Conservation (phyloP, 495 filamentous ascomycete species). For the Penicillium canariense region DNA sequence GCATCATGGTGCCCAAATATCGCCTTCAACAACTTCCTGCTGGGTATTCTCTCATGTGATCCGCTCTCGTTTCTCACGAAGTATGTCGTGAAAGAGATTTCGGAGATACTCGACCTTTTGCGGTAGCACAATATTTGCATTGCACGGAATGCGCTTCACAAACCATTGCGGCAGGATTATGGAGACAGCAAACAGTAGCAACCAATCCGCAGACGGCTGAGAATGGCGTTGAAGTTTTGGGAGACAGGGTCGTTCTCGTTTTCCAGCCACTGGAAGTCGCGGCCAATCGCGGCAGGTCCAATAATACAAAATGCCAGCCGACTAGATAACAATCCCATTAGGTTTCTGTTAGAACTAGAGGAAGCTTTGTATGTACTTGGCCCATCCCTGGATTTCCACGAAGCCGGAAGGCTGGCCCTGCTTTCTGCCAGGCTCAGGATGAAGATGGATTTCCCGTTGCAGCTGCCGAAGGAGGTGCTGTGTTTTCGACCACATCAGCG, state of each 20-base stretch:
- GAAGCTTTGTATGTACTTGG: slow-evolving; percentile 31
- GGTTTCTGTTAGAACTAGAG: neutral
- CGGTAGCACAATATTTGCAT: slow-evolving; percentile 60
- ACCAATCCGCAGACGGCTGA: slow-evolving; percentile 41
- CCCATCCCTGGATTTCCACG: slow-evolving; percentile 65
- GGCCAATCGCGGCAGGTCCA: slow-evolving; percentile 72
- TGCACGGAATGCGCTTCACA: slow-evolving; percentile 53
- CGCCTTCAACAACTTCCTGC: slow-evolving; percentile 53
- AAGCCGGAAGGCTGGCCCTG: slow-evolving; percentile 37
- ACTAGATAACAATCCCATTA: slow-evolving; percentile 9
- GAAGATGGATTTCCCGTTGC: slow-evolving; percentile 32
- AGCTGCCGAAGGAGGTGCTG: slow-evolving; percentile 32
- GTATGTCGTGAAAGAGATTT: slow-evolving; percentile 58
- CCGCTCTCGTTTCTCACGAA: slow-evolving; percentile 53
- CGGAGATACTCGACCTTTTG: slow-evolving; percentile 56
- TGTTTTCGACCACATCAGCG: slow-evolving; percentile 66
- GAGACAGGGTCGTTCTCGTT: slow-evolving; percentile 61
- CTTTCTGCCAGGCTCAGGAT: slow-evolving; percentile 32
- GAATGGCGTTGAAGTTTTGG: slow-evolving; percentile 56
- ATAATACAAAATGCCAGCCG: slow-evolving; percentile 82
- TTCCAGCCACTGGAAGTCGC: slow-evolving; percentile 68
- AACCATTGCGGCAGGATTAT: slow-evolving; percentile 44
- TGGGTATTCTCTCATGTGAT: slow-evolving; percentile 54
- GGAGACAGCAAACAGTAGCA: slow-evolving; percentile 39
- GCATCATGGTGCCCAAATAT: slow-evolving; percentile 58